Base-by-base conservation (phyloP, 2,329 filamentous ascomycete genomes). In the Pezicula radicicola region DNA sequence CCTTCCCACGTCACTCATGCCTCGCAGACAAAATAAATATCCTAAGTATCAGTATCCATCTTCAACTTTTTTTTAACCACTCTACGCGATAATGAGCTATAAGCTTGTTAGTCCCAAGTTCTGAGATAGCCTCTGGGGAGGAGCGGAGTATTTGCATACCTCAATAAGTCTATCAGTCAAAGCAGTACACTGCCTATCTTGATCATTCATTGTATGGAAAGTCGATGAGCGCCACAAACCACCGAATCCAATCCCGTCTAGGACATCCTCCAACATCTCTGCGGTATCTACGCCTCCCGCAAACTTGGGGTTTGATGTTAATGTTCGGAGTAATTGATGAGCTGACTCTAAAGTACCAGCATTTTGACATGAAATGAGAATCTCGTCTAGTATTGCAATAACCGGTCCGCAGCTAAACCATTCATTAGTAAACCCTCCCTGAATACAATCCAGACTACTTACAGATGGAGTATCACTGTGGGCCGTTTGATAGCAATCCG, bases 181-280 rank as follows among this genome's bases (percentile, higher is more conserved):
- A 40, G 53, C 51, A 40, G 60, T 66, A 47, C 65, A 64, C 44
- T 67, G 62, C 42, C 63, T 63, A 19, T 66, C 64, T 21, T 63
- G 58, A 19, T 66, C 63, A 50, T 63, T 63, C 16, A 49, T 40
- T 6, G 42, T 51, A 33, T 68, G 64, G 41, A 68, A 68, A 7
- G 65, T 66, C 4, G 63, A 61, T 10, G 61, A 64, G 12, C 76
- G 75, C 81, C 81, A 87, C 2, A 88, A 69, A 0, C 85, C 84
- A 8, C 77, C 75, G 55, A 88, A 87, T 2, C 84, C 85, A 65
- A 83, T 77, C 3, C 79, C 76, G 36, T 82, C 76, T 8, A 87
- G 71, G 2, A 77, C 73, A 43, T 79, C 75, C 45, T 75, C 75
- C 10, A 87, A 66, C 27, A 72, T 67, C 37, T 74, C 72, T 28